These are phyloP conservation scores for Aspergillus ustus DNA, from an alignment of 2,329 filamentous ascomycete genomes.

Conservation along the genomic window DNA sequence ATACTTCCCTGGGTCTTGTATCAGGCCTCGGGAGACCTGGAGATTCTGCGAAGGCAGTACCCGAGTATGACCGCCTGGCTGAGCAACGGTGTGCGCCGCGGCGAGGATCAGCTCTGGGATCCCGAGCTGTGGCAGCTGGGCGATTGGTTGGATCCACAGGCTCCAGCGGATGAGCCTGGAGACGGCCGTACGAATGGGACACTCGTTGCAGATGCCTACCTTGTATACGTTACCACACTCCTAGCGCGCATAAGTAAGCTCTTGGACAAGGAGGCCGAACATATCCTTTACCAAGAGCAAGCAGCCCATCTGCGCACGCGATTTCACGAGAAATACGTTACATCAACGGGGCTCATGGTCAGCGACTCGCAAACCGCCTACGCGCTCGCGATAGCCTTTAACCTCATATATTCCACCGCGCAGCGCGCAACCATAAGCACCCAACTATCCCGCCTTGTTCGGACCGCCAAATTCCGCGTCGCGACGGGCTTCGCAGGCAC, in stretches of 20 bases:
- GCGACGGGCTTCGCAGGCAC: constrained; percentile 44
- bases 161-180: constrained; percentile 41
- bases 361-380: constrained; percentile 40
- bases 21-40: constrained; percentile 37
- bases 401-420: constrained; percentile 24
- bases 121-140: constrained; percentile 40
- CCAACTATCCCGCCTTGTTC: constrained; percentile 25
- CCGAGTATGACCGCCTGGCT: constrained; percentile 44
- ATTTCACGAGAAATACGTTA: constrained; percentile 39
- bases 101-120: constrained; percentile 41
- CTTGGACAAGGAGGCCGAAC: constrained; percentile 30
- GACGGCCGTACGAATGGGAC: constrained; percentile 37
- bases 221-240: constrained; percentile 39
- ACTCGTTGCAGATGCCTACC: constrained; percentile 47
- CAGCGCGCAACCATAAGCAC: constrained; percentile 7
- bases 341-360: constrained; percentile 31
- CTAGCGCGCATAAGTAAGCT: constrained; percentile 34
- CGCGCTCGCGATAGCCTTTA: constrained; percentile 32
- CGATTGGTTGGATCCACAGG: constrained; percentile 49
- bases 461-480: constrained; percentile 36
- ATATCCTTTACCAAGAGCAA: constrained; percentile 27
- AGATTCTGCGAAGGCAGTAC: constrained; percentile 42
- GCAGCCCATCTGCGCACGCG: constrained; percentile 21
- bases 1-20: constrained; percentile 44
- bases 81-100: constrained; percentile 38